Conservation (phyloP, 495 filamentous ascomycete genomes). For the Podospora pseudoanserina region DNA sequence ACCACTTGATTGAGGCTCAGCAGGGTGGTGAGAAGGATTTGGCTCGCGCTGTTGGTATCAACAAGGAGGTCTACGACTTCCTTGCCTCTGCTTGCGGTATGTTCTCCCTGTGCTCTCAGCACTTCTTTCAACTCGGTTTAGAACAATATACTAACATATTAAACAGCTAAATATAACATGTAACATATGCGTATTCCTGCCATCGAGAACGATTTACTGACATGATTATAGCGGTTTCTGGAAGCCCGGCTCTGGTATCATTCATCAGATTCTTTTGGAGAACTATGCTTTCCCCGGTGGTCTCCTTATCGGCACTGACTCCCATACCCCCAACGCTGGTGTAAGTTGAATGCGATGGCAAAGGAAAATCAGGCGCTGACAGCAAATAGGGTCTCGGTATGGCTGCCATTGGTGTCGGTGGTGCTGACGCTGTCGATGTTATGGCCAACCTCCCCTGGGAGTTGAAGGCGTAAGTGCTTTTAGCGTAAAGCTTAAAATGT, state of each 20-base stretch:
- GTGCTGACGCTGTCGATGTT: slow-evolving; percentile 97
- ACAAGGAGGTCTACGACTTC: slow-evolving; percentile 99
- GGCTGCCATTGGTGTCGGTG: slow-evolving; percentile 95
- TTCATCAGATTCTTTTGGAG: slow-evolving; percentile 97
- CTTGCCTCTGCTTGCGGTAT: slow-evolving; percentile 75
- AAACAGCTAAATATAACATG: slow-evolving; percentile 85
- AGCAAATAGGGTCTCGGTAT: slow-evolving; percentile 65
- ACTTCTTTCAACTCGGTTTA: no score
- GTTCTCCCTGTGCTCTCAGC: no score
- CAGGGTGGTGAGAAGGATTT: slow-evolving; percentile 93
- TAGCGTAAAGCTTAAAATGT: not conserved
- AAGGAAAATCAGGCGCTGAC: not conserved
- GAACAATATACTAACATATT: no score
- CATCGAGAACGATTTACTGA: no score
- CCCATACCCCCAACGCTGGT: slow-evolving; percentile 97
- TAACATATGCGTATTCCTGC: no score
- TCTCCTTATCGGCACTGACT: slow-evolving; percentile 97
- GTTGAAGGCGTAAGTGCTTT: slow-evolving; percentile 63
- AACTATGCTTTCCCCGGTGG: slow-evolving; percentile 98
- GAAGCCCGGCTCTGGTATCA: slow-evolving; percentile 97
- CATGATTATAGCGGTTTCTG: slow-evolving; percentile 68
- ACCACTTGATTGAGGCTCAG: slow-evolving; percentile 99
- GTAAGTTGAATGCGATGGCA: slow-evolving; percentile 27
- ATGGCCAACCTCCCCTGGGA: slow-evolving; percentile 99
- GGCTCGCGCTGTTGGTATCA: slow-evolving; percentile 83